A percentile compares a stretch with the other conserved stretches of the same genome.
phyloP scores from a whole-genome alignment of 108 stramenopile species.

The Mayamaea pseudoterrestris region DNA sequence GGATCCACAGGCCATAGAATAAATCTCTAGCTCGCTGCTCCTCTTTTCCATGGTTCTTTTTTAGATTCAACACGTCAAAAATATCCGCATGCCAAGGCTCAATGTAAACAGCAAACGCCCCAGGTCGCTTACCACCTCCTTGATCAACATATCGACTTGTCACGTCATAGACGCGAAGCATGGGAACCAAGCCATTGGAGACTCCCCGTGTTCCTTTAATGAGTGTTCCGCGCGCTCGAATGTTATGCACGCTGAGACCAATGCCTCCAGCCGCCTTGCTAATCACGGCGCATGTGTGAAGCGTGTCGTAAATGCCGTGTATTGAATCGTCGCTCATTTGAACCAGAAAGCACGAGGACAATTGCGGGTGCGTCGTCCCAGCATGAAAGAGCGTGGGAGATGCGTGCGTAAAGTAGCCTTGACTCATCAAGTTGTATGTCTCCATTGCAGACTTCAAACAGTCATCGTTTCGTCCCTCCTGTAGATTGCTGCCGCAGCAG shows the following conservation, averaged over 20 bases:
- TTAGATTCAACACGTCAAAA: constrained; percentile 89
- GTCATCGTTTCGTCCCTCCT: no score
- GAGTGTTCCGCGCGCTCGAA: constrained; percentile 88
- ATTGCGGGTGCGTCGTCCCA: constrained; percentile 92
- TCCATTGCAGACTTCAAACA: constrained; percentile 81
- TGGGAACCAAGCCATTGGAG: constrained; percentile 98
- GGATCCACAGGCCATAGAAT: constrained; percentile 98
- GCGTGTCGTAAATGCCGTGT: constrained; percentile 98
- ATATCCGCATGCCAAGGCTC: constrained; percentile 99
- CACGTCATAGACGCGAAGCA: constrained; percentile 99
- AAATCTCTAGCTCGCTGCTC: constrained; percentile 91
- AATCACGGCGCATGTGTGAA: constrained; percentile 97
- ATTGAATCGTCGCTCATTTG: constrained; percentile 96
- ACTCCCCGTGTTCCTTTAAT: constrained; percentile 97
- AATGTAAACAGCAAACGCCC: constrained; percentile 94
- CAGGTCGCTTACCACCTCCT: constrained; percentile 99
- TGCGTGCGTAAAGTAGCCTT: constrained; percentile 97
- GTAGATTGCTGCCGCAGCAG: no score
- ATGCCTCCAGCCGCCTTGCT: constrained; percentile 99
- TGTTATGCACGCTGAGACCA: constrained; percentile 89
- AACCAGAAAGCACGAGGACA: constrained; percentile 95
- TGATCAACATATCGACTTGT: constrained; percentile 98
- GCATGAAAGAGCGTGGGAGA: constrained; percentile 99
- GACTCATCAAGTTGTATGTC: constrained; percentile 91
- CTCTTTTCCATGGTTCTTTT: constrained; percentile 99